phyloP scores from a whole-genome alignment of 768 basidiomycete genomes.

The Mycena rebaudengoi region DNA sequence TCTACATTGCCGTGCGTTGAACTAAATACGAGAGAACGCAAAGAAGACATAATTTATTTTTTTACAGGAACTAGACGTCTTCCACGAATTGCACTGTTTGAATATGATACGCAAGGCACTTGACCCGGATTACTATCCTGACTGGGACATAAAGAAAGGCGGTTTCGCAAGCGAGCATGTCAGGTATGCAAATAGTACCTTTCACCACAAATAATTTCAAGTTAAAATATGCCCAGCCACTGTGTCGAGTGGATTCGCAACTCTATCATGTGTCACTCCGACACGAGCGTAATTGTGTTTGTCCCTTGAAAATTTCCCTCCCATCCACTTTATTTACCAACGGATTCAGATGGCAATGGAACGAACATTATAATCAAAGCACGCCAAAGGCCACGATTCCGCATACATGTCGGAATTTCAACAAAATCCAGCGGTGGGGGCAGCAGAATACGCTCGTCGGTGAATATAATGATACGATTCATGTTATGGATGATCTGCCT shows the following conservation, averaged over 20 bases:
- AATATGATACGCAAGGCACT: neutral
- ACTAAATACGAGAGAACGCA: neutral
- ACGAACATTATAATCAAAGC: conserved; percentile 2
- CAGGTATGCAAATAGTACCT: neutral
- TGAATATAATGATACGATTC: neutral
- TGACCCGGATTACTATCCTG: conserved; percentile 19
- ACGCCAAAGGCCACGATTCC: neutral
- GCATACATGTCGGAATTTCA: conserved; percentile 23
- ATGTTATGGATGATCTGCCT: neutral
- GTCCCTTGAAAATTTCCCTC: neutral
- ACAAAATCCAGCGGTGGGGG: conserved; percentile 22
- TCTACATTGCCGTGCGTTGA: conserved; percentile 23
- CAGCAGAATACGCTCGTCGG: neutral
- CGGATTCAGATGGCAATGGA: conserved; percentile 26
- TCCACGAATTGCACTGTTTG: conserved; percentile 27
- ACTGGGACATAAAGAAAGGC: neutral
- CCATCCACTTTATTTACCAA: neutral
- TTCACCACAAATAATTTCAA: neutral
- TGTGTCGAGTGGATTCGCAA: conserved; percentile 2
- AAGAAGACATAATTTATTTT: no score
- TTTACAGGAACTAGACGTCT: conserved; percentile 23
- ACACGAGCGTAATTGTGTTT: conserved; percentile 6
- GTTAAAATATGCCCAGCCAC: neutral
- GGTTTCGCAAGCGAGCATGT: neutral
- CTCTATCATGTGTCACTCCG: conserved; percentile 10